Percentiles rank a stretch among this genome's conserved stretches.
These are phyloP conservation scores for Melanopsichium pennsylvanicum DNA, from an alignment of 1,284 basidiomycete species.

Conservation along the genomic window DNA sequence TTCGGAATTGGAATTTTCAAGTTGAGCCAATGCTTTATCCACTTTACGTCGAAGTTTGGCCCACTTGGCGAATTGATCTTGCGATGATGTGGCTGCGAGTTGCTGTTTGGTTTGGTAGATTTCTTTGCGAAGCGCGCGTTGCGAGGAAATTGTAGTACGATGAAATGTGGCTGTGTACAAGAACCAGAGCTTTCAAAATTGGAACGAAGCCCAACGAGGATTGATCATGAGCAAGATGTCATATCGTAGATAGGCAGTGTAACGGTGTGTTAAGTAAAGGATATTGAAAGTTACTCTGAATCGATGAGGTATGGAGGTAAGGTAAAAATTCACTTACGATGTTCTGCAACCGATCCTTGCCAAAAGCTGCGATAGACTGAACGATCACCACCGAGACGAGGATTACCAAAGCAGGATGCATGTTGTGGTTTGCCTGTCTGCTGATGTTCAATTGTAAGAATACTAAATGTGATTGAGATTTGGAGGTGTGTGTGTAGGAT, in stretches of 20 bases:
- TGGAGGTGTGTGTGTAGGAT: too few species aligned
- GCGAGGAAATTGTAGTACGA: conserved; percentile 29
- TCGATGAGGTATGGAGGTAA: too few species aligned
- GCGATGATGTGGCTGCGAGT: conserved; percentile 86
- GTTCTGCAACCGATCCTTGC: conserved; percentile 40
- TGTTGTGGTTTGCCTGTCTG: conserved; percentile 2
- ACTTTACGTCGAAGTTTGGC: conserved; percentile 88
- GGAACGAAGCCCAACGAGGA: background rate
- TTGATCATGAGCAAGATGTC: too few species aligned
- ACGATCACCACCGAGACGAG: conserved; percentile 38
- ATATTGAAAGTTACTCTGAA: too few species aligned
- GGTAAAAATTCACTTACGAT: too few species aligned
- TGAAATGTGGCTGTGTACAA: conserved; percentile 40
- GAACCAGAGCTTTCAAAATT: conserved; percentile 16
- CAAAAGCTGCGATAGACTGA: conserved; percentile 35
- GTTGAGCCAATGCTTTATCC: conserved; percentile 88
- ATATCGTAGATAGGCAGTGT: too few species aligned
- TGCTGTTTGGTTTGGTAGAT: conserved; percentile 77
- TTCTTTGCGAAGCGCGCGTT: conserved; percentile 43
- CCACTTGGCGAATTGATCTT: conserved; percentile 99
- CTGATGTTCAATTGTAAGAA: too few species aligned
- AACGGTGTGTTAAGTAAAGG: too few species aligned
- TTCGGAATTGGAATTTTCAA: conserved; percentile 79
- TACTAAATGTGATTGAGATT: too few species aligned
- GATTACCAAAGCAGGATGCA: conserved; percentile 59